Conservation (phyloP, 164 flowering plant genomes). For the Vitis vinifera region ASM3070453v1 NC_081822.1:626001-626500, state of each 20-base stretch:
- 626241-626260: not conserved
- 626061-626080: constrained; percentile 79
- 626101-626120: constrained; percentile 86
- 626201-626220: constrained; percentile 36
- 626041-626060: constrained; percentile 92
- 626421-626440: constrained; percentile 89
- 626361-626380: not conserved
- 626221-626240: too few species aligned
- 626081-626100: constrained; percentile 86
- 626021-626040: constrained; percentile 98
- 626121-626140: constrained; percentile 88
- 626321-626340: not conserved
- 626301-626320: too few species aligned
- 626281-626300: not conserved
- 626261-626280: not conserved
- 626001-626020: constrained; percentile 94
- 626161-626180: constrained; percentile 94
- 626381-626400: not conserved
- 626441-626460: constrained; percentile 96
- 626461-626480: constrained; percentile 94
- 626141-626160: constrained; percentile 72
- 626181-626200: constrained; percentile 84
- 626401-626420: not conserved
- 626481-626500: constrained; percentile 76
- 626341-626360: too few species aligned